Percentiles rank a stretch among this genome's conserved stretches.
These are phyloP conservation scores for Chalciporus pseudorubinellus DNA, from an alignment of 768 basidiomycete genomes.

Conservation along the genomic window DNA sequence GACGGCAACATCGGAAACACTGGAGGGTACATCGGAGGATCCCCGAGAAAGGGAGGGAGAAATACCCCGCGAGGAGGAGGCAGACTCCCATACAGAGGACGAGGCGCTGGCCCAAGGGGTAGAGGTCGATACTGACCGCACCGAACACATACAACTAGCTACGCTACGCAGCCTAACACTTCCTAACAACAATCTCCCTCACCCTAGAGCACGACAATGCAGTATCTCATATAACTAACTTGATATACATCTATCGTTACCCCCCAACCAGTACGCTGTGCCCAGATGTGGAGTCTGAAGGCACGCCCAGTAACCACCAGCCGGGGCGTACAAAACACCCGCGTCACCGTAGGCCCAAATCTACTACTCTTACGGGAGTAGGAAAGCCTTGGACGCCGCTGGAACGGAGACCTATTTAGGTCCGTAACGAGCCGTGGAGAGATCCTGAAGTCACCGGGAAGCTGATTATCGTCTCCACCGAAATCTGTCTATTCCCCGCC, in stretches of 20 bases:
- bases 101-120: too few relatives aligned
- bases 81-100: too few relatives aligned
- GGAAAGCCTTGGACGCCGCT: neutral
- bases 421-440: neutral
- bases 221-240: too few relatives aligned
- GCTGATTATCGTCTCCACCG: neutral
- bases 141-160: neutral
- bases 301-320: neutral
- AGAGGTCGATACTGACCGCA: too few relatives aligned
- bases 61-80: neutral
- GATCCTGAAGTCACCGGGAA: neutral
- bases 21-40: too few relatives aligned
- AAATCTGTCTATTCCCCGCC: neutral
- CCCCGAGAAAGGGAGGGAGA: neutral
- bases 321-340: neutral
- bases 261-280: neutral
- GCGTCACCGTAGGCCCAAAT: neutral
- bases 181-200: too few relatives aligned
- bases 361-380: neutral
- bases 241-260: too few relatives aligned
- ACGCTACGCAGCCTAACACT: too few relatives aligned
- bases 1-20: neutral
- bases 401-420: conserved; percentile 3
- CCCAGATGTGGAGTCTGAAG: neutral
- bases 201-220: too few relatives aligned